These are phyloP conservation scores for Annulohypoxylon moriforme DNA, from an alignment of 495 filamentous ascomycete species.

Conservation along the genomic window DNA sequence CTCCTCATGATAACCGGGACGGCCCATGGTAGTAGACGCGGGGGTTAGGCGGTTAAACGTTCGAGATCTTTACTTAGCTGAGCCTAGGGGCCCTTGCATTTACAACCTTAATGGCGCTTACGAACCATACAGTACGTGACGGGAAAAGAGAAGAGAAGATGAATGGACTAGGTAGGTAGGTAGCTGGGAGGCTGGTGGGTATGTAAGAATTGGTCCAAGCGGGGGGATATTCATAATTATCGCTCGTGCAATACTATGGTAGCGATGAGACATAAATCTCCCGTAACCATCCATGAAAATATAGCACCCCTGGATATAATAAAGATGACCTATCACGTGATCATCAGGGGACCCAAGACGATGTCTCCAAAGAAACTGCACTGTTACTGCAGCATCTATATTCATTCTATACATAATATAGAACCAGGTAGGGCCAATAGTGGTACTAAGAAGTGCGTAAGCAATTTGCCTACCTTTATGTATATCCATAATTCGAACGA, in stretches of 20 bases:
- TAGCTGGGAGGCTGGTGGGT: background rate
- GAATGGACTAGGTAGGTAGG: background rate
- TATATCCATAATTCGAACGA: background rate
- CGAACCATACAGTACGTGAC: background rate
- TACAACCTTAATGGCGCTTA: background rate
- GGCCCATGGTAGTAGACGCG: conserved; percentile 4
- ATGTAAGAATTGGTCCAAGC: background rate
- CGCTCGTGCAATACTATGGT: background rate
- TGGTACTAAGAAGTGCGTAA: background rate
- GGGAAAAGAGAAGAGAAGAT: background rate
- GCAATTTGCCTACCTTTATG: background rate
- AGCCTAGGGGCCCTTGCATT: conserved; percentile 11
- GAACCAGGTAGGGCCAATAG: background rate
- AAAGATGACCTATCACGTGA: conserved; percentile 8
- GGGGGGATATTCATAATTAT: background rate
- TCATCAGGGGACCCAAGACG: background rate
- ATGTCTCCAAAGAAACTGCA: background rate
- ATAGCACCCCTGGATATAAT: conserved; percentile 6
- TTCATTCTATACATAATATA: background rate
- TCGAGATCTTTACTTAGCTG: conserved; percentile 13
- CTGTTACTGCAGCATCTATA: conserved; percentile 3
- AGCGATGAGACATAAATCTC: conserved; percentile 7
- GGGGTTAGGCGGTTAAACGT: conserved; percentile 10
- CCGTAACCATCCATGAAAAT: background rate
- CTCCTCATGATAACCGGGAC: conserved; percentile 1